Conservation (phyloP, 768 basidiomycete genomes). For the Amanita rimosa region DNA sequence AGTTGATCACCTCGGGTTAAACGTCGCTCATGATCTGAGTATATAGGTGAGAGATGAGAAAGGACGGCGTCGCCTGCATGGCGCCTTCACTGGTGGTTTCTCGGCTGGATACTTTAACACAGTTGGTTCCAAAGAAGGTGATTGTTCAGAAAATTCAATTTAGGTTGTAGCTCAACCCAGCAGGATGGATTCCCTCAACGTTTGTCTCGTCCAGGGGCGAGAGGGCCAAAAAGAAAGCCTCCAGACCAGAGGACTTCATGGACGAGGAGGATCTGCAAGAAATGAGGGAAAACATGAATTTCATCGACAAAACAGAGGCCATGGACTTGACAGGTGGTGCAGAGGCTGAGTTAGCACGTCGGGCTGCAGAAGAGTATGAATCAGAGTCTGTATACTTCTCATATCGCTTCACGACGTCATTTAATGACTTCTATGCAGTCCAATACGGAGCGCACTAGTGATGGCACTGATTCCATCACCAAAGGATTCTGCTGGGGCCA, state of each 20-base stretch:
- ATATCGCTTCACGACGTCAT: neutral
- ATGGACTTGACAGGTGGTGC: conserved; percentile 58
- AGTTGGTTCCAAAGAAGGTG: conserved; percentile 93
- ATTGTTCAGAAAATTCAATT: conserved; percentile 8
- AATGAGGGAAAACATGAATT: conserved; percentile 54
- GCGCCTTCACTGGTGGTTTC: conserved; percentile 97
- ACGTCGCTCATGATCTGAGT: conserved; percentile 9
- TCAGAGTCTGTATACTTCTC: conserved; percentile 36
- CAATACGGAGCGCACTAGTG: conserved; percentile 51
- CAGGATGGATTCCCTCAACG: conserved; percentile 91
- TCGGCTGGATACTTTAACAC: conserved; percentile 96
- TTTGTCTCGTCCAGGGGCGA: conserved; percentile 85
- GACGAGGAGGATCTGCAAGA: conserved; percentile 95
- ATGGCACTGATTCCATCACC: conserved; percentile 62
- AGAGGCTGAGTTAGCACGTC: conserved; percentile 28
- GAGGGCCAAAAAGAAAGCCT: conserved; percentile 49
- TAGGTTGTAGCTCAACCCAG: neutral
- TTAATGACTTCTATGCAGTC: conserved; percentile 25
- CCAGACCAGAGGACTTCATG: conserved; percentile 92
- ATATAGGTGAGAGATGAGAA: conserved; percentile 84
- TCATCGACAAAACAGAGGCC: conserved; percentile 75
- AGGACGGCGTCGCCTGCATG: conserved; percentile 86
- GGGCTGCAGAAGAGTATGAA: conserved; percentile 30
- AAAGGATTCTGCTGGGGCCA: conserved; percentile 72
- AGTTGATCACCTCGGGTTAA: conserved; percentile 8